Base-by-base conservation (phyloP, 2,329 filamentous ascomycete species). In the Aspergillus brunneoviolaceus region DNA sequence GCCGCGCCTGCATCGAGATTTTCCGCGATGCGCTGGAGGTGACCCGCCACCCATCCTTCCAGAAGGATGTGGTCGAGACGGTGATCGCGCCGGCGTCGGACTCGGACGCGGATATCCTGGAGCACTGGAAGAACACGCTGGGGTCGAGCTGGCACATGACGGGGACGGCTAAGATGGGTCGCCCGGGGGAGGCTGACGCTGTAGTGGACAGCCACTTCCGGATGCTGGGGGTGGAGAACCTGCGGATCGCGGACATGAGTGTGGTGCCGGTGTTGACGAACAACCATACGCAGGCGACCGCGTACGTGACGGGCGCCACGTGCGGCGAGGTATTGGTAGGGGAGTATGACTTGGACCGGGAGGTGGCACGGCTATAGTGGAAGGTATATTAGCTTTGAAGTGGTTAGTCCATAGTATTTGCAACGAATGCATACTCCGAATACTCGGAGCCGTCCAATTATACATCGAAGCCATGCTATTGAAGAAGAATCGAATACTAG, bases 161-260 rank as follows among this genome's bases (percentile, higher is more conserved):
- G 0, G 82, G 83, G 0, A 88, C 85, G 0, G 79, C 78, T 6
- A 82, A 81, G 68, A 88, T 88, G 85, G 85, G 85, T 0, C 79
- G 73, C 61, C 45, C 58, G 0, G 76, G 69, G 1, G 79, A 81
- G 7, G 57, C 60, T 0, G 75, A 78, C 35, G 79, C 80, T 1
- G 81, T 76, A 29, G 82, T 86, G 6, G 82, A 86, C 67, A 74
- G 64, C 0, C 55, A 69, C 5, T 80, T 79, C 66, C 70, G 70
- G 10, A 70, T 80, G 2, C 67, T 73, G 29, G 78, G 76, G 0
- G 61, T 79, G 14, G 65, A 79, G 47, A 63, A 65, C 5, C 65
- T 81, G 42, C 71, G 79, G 7, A 72, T 81, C 2, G 77, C 72
- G 4, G 78, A 80, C 68, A 75, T 80, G 74, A 81, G 76, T 68